Percentiles rank a stretch among this genome's conserved stretches.
Conservation (phyloP, 2,329 filamentous ascomycete species). For the Pyricularia sp. region DNA sequence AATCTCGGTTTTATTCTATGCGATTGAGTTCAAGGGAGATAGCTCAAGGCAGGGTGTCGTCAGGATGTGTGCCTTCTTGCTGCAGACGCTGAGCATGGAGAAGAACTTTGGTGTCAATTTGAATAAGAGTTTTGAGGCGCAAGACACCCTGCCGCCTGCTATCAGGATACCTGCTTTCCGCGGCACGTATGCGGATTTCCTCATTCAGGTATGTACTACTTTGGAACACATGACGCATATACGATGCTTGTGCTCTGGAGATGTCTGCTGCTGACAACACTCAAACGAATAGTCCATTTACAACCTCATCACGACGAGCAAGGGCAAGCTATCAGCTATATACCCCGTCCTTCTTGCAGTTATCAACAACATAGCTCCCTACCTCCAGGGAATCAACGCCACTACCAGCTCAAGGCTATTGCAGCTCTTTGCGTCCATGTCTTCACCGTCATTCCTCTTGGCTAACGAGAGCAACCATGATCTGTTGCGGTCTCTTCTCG, state of each 20-base stretch:
- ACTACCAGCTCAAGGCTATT: conserved; percentile 73
- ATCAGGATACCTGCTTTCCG: conserved; percentile 79
- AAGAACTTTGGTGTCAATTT: conserved; percentile 81
- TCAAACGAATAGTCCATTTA: conserved; percentile 62
- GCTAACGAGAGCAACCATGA: conserved; percentile 87
- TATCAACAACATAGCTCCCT: conserved; percentile 85
- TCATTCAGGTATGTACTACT: conserved; percentile 62
- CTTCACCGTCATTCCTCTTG: conserved; percentile 81
- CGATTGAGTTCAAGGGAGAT: conserved; percentile 80
- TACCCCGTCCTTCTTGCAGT: conserved; percentile 89
- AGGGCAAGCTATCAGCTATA: conserved; percentile 81
- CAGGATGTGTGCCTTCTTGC: conserved; percentile 92
- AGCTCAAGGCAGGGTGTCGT: conserved; percentile 84
- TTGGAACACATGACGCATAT: neutral
- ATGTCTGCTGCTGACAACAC: neutral
- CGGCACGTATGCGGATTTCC: conserved; percentile 86
- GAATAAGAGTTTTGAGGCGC: conserved; percentile 80
- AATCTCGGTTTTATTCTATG: conserved; percentile 83
- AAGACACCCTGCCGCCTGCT: conserved; percentile 74
- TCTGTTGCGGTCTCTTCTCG: conserved; percentile 71
- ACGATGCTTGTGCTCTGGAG: conserved; percentile 12
- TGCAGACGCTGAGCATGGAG: conserved; percentile 93
- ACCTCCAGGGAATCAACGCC: conserved; percentile 67
- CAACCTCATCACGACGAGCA: conserved; percentile 80
- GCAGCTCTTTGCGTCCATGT: conserved; percentile 86